Evolutionary conservation across 768 basidiomycete genomes (phyloP), one percentile per base, ranked within the genome.

Genomic region (Porphyrellus cyaneotinctus): DNA sequence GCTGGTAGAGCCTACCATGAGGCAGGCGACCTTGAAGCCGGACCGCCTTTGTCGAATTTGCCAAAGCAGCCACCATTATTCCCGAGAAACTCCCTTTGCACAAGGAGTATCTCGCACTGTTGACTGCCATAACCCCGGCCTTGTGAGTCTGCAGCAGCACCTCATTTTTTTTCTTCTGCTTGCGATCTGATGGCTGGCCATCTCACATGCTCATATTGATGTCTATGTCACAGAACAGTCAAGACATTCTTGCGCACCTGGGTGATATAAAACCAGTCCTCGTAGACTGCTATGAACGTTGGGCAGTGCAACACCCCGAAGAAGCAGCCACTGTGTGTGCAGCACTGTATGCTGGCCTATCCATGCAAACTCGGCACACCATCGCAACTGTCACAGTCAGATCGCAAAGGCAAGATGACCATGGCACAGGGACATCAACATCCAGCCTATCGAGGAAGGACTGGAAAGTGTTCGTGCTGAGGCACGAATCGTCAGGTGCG

Each of bases 361-460:
- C 37, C 54, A 49, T 44, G 52, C 4, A 48, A 24, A 2, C 36
- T 66, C 5, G 64, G 67, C 6, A 68, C 64, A 4, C 68, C 68
- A 24, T 60, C 67, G 5, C 68, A 69, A 30, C 59, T 56, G n/a
- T 59, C 51, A 13, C 92, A 95, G 68, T 69, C 83, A 0, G 88
- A 85, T 61, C 75, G 93, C 52, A 95, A 92, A 68, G 91, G 92
- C 59, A n/a, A 95, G 95, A 68, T 83, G 81, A 51, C 83, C 93
- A 43, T 95, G 94, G 94, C 72, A 94, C 65, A 95, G 95, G 74
- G 90, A 97, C 69, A 85, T 95, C 47, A 84, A 95, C 65, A 79
- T 95, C 46, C 80, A 82, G 24, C 84, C 83, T 45, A 83, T 94
- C 18, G 92, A 95, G 61, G 73, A 76, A 43, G 84, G 82, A 2